phyloP scores from a whole-genome alignment of 306 rosid genomes.

The Vicia sativa region DNA sequence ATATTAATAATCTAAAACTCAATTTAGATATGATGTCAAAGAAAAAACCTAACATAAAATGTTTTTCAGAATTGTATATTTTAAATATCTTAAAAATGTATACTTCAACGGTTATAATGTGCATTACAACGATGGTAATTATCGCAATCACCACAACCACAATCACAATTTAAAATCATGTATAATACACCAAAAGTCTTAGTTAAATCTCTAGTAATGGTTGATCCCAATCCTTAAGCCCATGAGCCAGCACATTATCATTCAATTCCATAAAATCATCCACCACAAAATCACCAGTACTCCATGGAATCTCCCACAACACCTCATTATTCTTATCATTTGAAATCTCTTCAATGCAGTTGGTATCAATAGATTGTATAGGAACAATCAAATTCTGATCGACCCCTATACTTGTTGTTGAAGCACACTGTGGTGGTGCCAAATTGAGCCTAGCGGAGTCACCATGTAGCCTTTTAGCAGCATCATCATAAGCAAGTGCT shows the following conservation, averaged over 20 bases:
- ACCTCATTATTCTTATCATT: not conserved
- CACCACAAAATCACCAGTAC: not conserved
- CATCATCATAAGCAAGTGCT: slow-evolving; percentile 30
- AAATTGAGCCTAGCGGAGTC: slow-evolving; percentile 32
- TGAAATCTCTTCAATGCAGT: not conserved
- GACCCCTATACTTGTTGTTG: not conserved
- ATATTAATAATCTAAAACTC: too few relatives aligned
- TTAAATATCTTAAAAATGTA: too few relatives aligned
- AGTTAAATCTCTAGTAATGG: not conserved
- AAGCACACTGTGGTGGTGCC: not conserved
- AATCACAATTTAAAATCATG: too few relatives aligned
- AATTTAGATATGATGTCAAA: too few relatives aligned
- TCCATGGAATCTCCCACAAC: slow-evolving; percentile 4
- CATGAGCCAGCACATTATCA: not conserved
- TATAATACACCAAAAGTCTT: too few relatives aligned
- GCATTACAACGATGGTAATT: too few relatives aligned
- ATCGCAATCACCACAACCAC: too few relatives aligned
- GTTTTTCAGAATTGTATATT: too few relatives aligned
- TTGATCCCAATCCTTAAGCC: slow-evolving; percentile 32
- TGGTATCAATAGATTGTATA: too few relatives aligned
- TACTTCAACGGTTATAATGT: too few relatives aligned
- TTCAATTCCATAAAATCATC: slow-evolving; percentile 32
- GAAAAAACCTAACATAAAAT: too few relatives aligned
- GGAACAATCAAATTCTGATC: too few relatives aligned
- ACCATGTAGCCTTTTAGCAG: slow-evolving; percentile 27